Base-by-base conservation (phyloP, 2,329 filamentous ascomycete genomes). In the Intubia oerlemansii region DNA sequence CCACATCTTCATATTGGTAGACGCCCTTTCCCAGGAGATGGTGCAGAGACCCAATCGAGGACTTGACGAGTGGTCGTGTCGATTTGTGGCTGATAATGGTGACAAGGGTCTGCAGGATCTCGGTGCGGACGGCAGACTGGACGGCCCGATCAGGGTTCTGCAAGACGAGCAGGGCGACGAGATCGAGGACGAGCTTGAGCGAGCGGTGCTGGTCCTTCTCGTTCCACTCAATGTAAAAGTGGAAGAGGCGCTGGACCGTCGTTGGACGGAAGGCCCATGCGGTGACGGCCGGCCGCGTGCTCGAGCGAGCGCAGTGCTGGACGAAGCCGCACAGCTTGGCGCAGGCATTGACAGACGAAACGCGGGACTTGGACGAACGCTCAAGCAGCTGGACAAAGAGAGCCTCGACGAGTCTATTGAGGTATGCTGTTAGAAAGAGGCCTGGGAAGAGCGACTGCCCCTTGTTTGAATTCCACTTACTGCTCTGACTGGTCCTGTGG, bases 191-290 rank as follows among this genome's bases (percentile, higher is more conserved):
- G 33, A 71, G 54, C 36, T 61, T 62, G 61, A 73, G 64, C 20
- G 67, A 67, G 9, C 68, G 55, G 39, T 71, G 63, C 34, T 67
- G 62, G 40, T 73, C 67, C 32, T 63, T 64, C 40, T 73, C 68
- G 39, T 69, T 71, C 66, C 67, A 73, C 39, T 72, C 66, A 28
- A 73, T 51, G 41, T 67, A 75, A 40, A 69, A 72, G 30, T 61
- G 51, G 46, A 72, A 70, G 15, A 74, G 47, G 29, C 50, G 49
- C 28, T 57, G 38, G 13, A 52, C 56, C 4, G 61, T 57, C 17
- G 49, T 41, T 35, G 53, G 45, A 9, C 56, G 57, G 34, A 66
- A 69, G 2, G 61, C 60, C 53, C 65, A 66, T 8, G 41, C 36
- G 26, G 43, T 49, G 18, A 71, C 41, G 4, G 38, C 32, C 16